phyloP scores from a whole-genome alignment of 2,329 filamentous ascomycete species.

The Fusarium neocosmosporiellum region DNA sequence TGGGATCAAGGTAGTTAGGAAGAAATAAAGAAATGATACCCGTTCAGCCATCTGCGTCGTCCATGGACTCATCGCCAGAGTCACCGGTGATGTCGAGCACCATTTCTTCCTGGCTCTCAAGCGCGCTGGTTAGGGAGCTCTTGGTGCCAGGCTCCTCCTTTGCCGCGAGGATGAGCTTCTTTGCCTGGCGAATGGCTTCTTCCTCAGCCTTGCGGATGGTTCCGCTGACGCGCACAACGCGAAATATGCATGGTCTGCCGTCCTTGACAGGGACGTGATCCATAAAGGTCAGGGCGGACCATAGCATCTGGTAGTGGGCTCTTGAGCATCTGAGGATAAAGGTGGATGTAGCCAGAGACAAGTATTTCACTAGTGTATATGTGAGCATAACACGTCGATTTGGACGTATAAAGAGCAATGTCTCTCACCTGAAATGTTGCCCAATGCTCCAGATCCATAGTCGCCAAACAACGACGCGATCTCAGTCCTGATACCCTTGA shows the following conservation, averaged over 20 bases:
- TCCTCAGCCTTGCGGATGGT: conserved; percentile 94
- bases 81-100: conserved; percentile 57
- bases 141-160: conserved; percentile 55
- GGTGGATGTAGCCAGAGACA: conserved; percentile 91
- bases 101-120: conserved; percentile 49
- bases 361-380: conserved; percentile 80
- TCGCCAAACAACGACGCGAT: conserved; percentile 85
- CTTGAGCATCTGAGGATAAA: conserved; percentile 89
- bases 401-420: conserved; percentile 7
- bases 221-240: conserved; percentile 87
- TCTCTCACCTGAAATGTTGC: conserved; percentile 73
- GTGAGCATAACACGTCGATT: neutral
- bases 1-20: conserved; percentile 77
- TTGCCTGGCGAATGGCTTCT: conserved; percentile 84
- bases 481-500: conserved; percentile 76
- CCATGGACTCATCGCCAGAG: conserved; percentile 58
- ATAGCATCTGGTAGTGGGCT: conserved; percentile 86
- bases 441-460: conserved; percentile 82
- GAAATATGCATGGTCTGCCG: conserved; percentile 78
- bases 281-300: conserved; percentile 89
- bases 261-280: conserved; percentile 71
- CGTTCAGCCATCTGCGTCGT: conserved; percentile 57
- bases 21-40: conserved; percentile 63
- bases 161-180: conserved; percentile 75
- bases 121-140: conserved; percentile 29